Evolutionary conservation across 2,329 filamentous ascomycete genomes (phyloP).

Genomic region (Helotiales sp.): DNA sequence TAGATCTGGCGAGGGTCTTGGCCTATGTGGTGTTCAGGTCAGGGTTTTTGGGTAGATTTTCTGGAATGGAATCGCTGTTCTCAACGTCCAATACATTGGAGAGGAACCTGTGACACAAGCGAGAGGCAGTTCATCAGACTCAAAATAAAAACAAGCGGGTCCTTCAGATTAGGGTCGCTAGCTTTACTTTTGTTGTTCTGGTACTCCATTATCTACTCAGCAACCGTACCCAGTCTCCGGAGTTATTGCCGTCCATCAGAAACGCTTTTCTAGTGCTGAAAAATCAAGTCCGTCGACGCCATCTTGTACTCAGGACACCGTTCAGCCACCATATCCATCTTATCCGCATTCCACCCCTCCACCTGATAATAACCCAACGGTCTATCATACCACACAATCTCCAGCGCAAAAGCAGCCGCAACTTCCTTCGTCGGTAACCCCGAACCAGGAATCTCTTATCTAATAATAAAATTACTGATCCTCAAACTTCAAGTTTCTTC

Average conservation of each 20-base stretch:
- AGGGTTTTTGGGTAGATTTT: background rate
- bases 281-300: constrained; percentile 9
- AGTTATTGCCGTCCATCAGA: background rate
- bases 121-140: too few relatives aligned
- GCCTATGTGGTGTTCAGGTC: too few relatives aligned
- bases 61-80: too few relatives aligned
- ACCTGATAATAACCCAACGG: constrained; percentile 33
- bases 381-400: constrained; percentile 26
- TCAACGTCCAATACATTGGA: too few relatives aligned
- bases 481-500: constrained; percentile 32
- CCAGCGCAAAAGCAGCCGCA: constrained; percentile 31
- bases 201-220: too few relatives aligned
- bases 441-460: constrained; percentile 31
- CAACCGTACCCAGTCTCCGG: too few relatives aligned
- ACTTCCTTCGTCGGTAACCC: constrained; percentile 34
- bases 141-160: too few relatives aligned
- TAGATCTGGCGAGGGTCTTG: background rate
- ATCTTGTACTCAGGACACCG: constrained; percentile 43
- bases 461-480: constrained; percentile 36
- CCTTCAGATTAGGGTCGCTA: too few relatives aligned
- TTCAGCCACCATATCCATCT: constrained; percentile 37
- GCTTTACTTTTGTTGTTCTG: too few relatives aligned
- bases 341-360: constrained; percentile 30
- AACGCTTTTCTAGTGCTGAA: background rate
- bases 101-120: too few relatives aligned